Evolutionary conservation across 768 basidiomycete genomes (phyloP), one percentile per base, ranked within the genome.

Genomic region (Xerocomellus chrysenteron): DNA sequence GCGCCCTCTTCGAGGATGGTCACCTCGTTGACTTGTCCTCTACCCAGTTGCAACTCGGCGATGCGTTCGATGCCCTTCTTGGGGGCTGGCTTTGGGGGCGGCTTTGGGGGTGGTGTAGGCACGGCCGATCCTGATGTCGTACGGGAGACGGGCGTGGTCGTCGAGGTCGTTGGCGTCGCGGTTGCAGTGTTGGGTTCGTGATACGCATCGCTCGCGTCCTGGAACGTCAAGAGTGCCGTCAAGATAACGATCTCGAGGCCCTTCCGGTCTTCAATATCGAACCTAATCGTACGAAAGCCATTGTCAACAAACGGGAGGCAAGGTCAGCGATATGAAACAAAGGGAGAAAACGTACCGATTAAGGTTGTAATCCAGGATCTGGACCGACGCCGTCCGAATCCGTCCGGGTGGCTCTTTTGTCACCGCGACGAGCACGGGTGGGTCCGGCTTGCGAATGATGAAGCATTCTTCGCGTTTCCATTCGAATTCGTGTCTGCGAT

Each of bases 381-480:
- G 92, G 30, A 92, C 76, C 3, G 84, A 78, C 0, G 80, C 70
- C 13, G 86, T 84, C 65, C 83, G 87, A 44, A 87, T 74, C 24
- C 82, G 77, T 8, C 87, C 86, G 2, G 84, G 76, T 2, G 84
- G 81, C 57, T 92, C 92, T 65, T 87, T 91, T 3, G 89, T 91
- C 30, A 92, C 78, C 0, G 90, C 90, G 13, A 94, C 86, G 11
- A 92, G 80, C 2, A 94, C 90, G 42, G 92, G 88, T 7, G 92
- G 92, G 61, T 94, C 92, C 10, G 91, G 92, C 67, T 92, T 92
- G 21, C 91, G 83, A 42, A 92, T 69, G 71, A 93, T 82, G 70
- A 80, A 92, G 71, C 90, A 92, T 61, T 88, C 87, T 66, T 92
- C 90, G 43, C 87, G 80, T 65, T 84, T 88, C 91, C 92, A 94